phyloP scores from a whole-genome alignment of 2,329 filamentous ascomycete genomes.

The Aspergillus hiratsukae region DNA sequence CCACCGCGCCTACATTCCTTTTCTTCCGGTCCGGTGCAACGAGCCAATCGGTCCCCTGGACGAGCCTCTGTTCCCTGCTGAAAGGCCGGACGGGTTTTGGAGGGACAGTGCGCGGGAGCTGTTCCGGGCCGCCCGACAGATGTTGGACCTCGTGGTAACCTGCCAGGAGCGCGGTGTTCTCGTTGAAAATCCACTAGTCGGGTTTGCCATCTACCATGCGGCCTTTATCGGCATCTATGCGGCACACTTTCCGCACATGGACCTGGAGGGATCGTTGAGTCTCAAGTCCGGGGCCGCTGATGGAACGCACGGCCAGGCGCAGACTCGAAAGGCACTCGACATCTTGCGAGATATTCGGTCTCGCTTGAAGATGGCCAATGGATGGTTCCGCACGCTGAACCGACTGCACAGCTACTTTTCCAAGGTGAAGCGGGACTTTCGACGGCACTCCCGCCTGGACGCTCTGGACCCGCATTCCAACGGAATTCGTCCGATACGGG shows the following conservation, averaged over 20 bases:
- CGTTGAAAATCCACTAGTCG: constrained; percentile 53
- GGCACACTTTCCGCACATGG: constrained; percentile 53
- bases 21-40: constrained; percentile 47
- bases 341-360: constrained; percentile 39
- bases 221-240: constrained; percentile 50
- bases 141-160: constrained; percentile 49
- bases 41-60: constrained; percentile 53
- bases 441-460: constrained; percentile 31
- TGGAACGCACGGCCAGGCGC: constrained; percentile 27
- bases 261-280: constrained; percentile 47
- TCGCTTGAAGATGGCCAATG: constrained; percentile 37
- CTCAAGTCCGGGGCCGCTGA: constrained; percentile 22
- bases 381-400: constrained; percentile 43
- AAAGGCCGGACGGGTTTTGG: constrained; percentile 51
- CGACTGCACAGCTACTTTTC: constrained; percentile 39
- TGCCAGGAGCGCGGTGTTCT: constrained; percentile 49
- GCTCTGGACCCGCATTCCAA: constrained; percentile 24
- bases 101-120: constrained; percentile 46
- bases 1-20: constrained; percentile 54
- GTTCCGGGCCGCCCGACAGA: constrained; percentile 50
- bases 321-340: constrained; percentile 35
- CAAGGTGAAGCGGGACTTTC: constrained; percentile 36
- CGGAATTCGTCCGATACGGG: constrained; percentile 28
- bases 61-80: constrained; percentile 42
- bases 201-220: constrained; percentile 53